A percentile compares a stretch with the other conserved stretches of the same genome.
Evolutionary conservation across 345 rosid species (phyloP).

Genomic region (Pistacia atlantica): DNA sequence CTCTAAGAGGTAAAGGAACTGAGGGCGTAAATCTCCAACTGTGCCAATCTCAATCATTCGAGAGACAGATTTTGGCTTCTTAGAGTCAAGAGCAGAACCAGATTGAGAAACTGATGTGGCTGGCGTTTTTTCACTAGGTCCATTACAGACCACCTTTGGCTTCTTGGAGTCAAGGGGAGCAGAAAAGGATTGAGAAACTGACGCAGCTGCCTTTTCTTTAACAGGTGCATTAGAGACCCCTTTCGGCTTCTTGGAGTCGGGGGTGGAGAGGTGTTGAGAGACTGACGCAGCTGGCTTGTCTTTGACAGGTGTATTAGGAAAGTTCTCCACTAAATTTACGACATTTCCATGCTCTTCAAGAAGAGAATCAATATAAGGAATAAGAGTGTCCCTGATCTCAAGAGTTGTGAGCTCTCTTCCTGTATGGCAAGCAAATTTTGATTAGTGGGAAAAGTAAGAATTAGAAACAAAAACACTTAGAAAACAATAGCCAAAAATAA

Average conservation of each 20-base stretch:
- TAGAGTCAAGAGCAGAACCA: conserved; percentile 11
- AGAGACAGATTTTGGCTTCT: conserved; percentile 30
- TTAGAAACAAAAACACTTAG: not conserved
- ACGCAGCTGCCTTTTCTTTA: not conserved
- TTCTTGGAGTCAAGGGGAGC: not conserved
- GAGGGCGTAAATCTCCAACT: conserved; percentile 42
- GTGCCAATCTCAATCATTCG: conserved; percentile 35
- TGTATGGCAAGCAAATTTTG: not conserved
- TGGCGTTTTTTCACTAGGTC: conserved; percentile 28
- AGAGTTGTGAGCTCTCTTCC: conserved; percentile 44
- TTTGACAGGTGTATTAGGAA: conserved; percentile 32
- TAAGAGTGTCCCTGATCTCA: conserved; percentile 22
- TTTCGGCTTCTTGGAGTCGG: conserved; percentile 32
- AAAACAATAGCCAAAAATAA: not conserved
- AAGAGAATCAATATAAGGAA: conserved; percentile 39
- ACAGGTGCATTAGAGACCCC: conserved; percentile 25
- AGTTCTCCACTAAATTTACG: conserved; percentile 43
- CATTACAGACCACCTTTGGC: conserved; percentile 19
- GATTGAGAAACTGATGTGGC: conserved; percentile 4
- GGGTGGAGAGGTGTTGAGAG: not conserved
- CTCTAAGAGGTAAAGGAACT: conserved; percentile 13
- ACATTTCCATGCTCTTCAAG: conserved; percentile 35
- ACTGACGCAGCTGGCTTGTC: conserved; percentile 25
- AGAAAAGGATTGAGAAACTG: not conserved
- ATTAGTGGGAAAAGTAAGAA: conserved; percentile 2